Conservation (phyloP, 2,329 filamentous ascomycete species). For the Laburnicola sp. region DNA sequence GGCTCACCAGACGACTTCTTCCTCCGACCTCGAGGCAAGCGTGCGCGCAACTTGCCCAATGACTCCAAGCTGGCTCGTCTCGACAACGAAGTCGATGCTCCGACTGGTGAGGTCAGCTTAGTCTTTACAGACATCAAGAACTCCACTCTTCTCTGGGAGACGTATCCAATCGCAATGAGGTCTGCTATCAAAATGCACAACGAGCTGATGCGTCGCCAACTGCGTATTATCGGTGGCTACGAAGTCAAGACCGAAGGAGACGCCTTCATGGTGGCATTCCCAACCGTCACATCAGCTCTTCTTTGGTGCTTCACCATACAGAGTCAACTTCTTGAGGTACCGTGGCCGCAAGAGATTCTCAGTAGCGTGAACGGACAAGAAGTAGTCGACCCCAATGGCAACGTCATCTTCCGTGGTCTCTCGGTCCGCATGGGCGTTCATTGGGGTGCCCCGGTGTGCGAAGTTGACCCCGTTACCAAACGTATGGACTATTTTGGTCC, state of each 20-base stretch:
- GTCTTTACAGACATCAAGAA: slow-evolving; percentile 99
- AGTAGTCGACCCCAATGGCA: slow-evolving; percentile 78
- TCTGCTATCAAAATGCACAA: slow-evolving; percentile 98
- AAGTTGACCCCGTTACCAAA: slow-evolving; percentile 92
- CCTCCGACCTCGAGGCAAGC: slow-evolving; percentile 64
- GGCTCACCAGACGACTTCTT: slow-evolving; percentile 73
- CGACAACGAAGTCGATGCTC: slow-evolving; percentile 87
- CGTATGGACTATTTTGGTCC: slow-evolving; percentile 99
- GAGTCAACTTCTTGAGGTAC: slow-evolving; percentile 79
- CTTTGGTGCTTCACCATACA: slow-evolving; percentile 98
- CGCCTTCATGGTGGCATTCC: slow-evolving; percentile 98
- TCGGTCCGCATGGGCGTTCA: slow-evolving; percentile 98
- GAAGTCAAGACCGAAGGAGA: slow-evolving; percentile 99
- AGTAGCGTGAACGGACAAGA: slow-evolving; percentile 84
- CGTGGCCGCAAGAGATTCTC: slow-evolving; percentile 92
- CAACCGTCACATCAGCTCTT: slow-evolving; percentile 89
- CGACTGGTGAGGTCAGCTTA: slow-evolving; percentile 86
- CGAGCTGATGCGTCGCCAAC: slow-evolving; percentile 89
- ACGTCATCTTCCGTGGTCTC: slow-evolving; percentile 87
- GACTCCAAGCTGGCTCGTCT: slow-evolving; percentile 87
- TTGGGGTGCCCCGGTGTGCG: slow-evolving; percentile 91
- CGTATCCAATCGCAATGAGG: slow-evolving; percentile 91
- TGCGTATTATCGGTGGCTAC: slow-evolving; percentile 92
- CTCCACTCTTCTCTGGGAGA: slow-evolving; percentile 94
- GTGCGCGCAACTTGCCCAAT: slow-evolving; percentile 60